These are phyloP conservation scores for Trapa incisa DNA, from an alignment of 345 rosid species.

Conservation along the genomic window DNA sequence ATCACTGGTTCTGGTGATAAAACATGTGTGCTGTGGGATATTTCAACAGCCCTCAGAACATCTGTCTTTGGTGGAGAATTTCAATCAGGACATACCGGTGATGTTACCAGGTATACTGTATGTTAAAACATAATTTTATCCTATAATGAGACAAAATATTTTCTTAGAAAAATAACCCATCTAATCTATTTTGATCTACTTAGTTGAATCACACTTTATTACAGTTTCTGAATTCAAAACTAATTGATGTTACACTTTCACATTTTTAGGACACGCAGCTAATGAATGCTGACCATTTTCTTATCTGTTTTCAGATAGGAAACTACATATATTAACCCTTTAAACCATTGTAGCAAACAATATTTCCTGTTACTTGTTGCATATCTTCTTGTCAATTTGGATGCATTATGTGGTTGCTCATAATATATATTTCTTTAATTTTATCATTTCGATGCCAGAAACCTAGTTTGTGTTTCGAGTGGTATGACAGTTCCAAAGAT, in stretches of 20 bases:
- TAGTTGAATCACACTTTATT: background rate
- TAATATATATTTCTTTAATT: too few species aligned
- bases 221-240: too few species aligned
- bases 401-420: background rate
- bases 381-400: background rate
- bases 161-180: background rate
- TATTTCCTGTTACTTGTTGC: background rate
- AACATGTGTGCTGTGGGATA: conserved; percentile 89
- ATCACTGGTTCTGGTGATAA: conserved; percentile 88
- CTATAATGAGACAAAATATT: background rate
- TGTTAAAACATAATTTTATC: background rate
- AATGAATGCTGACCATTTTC: too few species aligned
- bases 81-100: conserved; percentile 94
- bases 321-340: background rate
- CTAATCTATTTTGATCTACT: background rate
- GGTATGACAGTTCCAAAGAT: background rate
- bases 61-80: conserved; percentile 94
- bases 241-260: too few species aligned
- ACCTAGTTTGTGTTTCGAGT: background rate
- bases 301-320: background rate
- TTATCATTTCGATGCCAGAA: too few species aligned
- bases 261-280: too few species aligned
- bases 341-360: background rate
- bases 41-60: conserved; percentile 86
- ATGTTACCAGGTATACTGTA: conserved; percentile 57